A percentile compares a stretch with the other conserved stretches of the same genome.
These are phyloP conservation scores for Candida sojae DNA, from an alignment of 1,139 yeast species.

Conservation along the genomic window DNA sequence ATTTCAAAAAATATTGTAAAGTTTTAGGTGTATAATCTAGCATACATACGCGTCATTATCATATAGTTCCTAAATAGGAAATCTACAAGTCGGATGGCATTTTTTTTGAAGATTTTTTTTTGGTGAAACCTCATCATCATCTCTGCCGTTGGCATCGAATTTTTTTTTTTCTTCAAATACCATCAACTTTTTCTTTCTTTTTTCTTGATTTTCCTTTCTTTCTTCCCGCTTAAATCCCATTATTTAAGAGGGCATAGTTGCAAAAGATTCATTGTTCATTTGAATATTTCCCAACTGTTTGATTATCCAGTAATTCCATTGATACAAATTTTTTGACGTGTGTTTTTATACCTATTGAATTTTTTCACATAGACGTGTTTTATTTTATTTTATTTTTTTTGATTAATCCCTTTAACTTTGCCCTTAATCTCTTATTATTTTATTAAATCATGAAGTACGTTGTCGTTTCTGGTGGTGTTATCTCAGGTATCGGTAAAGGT, in stretches of 20 bases:
- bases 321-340: constrained; percentile 9
- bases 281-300: background rate
- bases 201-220: constrained; percentile 13
- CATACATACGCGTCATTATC: constrained; percentile 12
- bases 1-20: background rate
- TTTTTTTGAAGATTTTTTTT: constrained; percentile 2
- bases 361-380: constrained; percentile 2
- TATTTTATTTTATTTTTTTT: background rate
- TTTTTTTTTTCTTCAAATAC: constrained; percentile 1
- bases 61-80: constrained; percentile 25
- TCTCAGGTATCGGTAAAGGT: constrained; percentile 98
- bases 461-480: constrained; percentile 98
- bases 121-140: constrained; percentile 3
- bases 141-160: background rate
- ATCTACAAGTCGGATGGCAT: constrained; percentile 16
- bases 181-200: constrained; percentile 8
- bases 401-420: background rate
- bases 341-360: constrained; percentile 1
- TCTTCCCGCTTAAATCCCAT: constrained; percentile 52
- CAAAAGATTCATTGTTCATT: background rate
- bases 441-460: constrained; percentile 84
- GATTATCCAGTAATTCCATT: background rate
- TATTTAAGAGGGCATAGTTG: constrained; percentile 48
- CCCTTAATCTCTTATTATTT: constrained; percentile 3
- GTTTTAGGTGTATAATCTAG: constrained; percentile 29